Evolutionary conservation across 495 filamentous ascomycete genomes (phyloP), one percentile per base, ranked within the genome.

Genomic region (Daldinia grandis): DNA sequence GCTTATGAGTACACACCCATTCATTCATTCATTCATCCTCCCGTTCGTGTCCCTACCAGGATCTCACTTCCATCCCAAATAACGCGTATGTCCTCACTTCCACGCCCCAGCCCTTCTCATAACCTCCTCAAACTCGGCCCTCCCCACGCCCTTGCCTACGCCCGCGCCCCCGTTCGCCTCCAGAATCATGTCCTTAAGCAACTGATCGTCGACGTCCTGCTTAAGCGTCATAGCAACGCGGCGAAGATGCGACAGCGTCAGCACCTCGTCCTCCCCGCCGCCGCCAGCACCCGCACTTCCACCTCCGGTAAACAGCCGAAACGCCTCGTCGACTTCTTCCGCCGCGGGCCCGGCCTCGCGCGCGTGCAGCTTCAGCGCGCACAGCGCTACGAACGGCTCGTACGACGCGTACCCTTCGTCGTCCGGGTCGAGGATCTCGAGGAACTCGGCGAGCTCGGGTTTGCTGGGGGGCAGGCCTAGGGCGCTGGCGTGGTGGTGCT

Each of bases 111-210:
- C 94, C 76, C 93, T 83, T 58, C 81, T 86, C 94, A 97, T 93
- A 14, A 97, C 91, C 54, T 84, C 87, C 80, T 93, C 90, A 78
- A 98, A 97, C 76, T 96, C 92, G 53, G 89, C 90, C 73, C 89
- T 79, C 50, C 83, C 86, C 28, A 97, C 95, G 9, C 93, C 94
- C 62, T 79, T 85, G 30, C 84, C 85, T 8, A 94, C 83, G 12
- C 91, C 90, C 5, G 82, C 87, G 3, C 92, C 93, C 0, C 91
- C 93, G 78, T 94, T 97, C 68, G 93, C 95, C 83, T 98, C 95
- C 40, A 91, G 76, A 49, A 99, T 89, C 95, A 99, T 99, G 83
- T 97, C 93, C 79, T 84, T 86, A 71, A 99, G 79, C 76, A 97
- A 72, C 21, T 92, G 87, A 72, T 98, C 95, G 17, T 85, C 85